A percentile compares a stretch with the other conserved stretches of the same genome.
These are phyloP conservation scores for Rheum nobile DNA, from an alignment of 148 eudicot genomes.

Conservation along the genomic window DNA sequence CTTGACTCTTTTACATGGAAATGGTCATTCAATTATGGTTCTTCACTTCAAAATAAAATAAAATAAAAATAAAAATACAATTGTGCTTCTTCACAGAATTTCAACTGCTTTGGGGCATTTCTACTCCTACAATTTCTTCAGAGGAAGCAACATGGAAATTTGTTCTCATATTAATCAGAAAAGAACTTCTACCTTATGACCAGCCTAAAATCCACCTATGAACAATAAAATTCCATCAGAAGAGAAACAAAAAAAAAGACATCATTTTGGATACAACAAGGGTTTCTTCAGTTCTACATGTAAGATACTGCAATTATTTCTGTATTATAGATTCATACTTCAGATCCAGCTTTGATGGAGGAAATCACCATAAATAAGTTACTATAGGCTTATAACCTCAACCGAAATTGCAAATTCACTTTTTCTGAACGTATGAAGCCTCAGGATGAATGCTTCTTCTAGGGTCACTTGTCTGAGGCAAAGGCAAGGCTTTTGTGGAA, in stretches of 20 bases:
- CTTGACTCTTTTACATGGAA: neutral
- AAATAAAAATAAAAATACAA: neutral
- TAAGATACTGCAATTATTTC: neutral
- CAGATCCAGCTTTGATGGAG: too few species aligned
- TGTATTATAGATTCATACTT: neutral
- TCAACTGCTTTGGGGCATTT: neutral
- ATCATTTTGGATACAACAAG: slow-evolving; percentile 2
- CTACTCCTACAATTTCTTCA: neutral
- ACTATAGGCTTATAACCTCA: neutral
- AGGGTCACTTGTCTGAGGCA: slow-evolving; percentile 33
- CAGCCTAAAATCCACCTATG: neutral
- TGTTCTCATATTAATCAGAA: too few species aligned
- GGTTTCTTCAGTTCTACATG: slow-evolving; percentile 1
- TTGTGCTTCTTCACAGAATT: neutral
- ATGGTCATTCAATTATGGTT: neutral
- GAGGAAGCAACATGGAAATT: neutral
- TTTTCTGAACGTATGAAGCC: neutral
- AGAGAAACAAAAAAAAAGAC: neutral
- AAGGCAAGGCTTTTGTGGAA: slow-evolving; percentile 43
- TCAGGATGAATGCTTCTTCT: slow-evolving; percentile 23
- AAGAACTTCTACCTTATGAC: too few species aligned
- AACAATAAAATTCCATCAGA: neutral
- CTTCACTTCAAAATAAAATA: too few species aligned
- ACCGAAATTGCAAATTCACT: neutral
- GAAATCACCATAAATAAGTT: neutral